Base-by-base conservation (phyloP, 2,329 filamentous ascomycete species). In the Venturia aucupariae region DNA sequence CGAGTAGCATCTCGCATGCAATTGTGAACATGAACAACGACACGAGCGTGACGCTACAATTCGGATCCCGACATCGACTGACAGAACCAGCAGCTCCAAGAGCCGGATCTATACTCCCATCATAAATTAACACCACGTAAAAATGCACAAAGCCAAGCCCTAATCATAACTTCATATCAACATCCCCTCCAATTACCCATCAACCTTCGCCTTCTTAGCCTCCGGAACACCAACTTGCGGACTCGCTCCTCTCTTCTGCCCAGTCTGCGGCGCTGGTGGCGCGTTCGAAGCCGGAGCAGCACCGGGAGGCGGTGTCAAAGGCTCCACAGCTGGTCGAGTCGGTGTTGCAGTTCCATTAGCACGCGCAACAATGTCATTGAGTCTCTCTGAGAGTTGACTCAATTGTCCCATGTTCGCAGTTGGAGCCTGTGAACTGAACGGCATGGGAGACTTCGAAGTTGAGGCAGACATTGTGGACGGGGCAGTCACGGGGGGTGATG, bases 261-360 rank as follows among this genome's bases (percentile, higher is more conserved):
- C 41, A 0, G 19, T 27, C 59, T 44, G 38, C n/a, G 41, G 5
- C 17, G n/a, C 35, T 22, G 60, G 41, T 17, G 41, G 39, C 11
- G 30, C 41, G 19, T 30, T 42, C 27, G 59, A 19, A 3, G 17
- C 35, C 17, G 48, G 62, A 41, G 39, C 44, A 24, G 41, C 42
- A 19, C 39, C 62, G 19, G 51, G 24, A 24, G 62, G 62, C 6
- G 63, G 63, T 19, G 63, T 64, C 39, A 64, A 54, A 7, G 63
- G 63, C 39, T 64, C 63, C 54, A 64, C 39, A 61, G 38, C 55
- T n/a, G 63, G 63, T 44, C 63, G n/a, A 22, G 54, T 64, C 4
- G 63, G 63, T 35, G 63, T 64, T 11, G 24, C 32, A 19, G 55
- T 48, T 15, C 63, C 51, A 48, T 42, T 64, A 11, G 51, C 51